phyloP scores from a whole-genome alignment of 768 basidiomycete species.

The Mycena alexandri region DNA sequence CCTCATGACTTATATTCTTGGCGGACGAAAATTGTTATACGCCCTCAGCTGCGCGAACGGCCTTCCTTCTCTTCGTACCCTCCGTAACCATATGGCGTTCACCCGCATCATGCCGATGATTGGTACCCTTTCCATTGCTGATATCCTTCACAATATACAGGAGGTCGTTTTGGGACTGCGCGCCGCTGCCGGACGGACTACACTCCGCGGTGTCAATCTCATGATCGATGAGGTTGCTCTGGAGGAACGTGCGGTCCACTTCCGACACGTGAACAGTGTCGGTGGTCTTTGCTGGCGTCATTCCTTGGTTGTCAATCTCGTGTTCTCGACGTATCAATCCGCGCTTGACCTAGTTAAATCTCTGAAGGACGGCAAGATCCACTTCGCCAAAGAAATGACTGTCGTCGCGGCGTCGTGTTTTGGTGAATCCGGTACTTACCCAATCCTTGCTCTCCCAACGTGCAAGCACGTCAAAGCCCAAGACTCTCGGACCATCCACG shows the following conservation, averaged over 20 bases:
- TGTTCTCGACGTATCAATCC: no score
- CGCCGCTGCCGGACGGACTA: neutral
- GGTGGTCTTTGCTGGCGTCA: no score
- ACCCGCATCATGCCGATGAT: conserved; percentile 22
- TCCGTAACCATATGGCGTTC: conserved; percentile 9
- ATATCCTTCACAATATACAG: conserved; percentile 31
- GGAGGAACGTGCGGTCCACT: conserved; percentile 25
- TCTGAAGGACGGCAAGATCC: conserved; percentile 1
- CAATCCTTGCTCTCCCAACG: no score
- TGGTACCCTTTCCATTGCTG: conserved; percentile 4
- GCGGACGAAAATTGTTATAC: conserved; percentile 27
- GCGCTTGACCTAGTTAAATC: no score
- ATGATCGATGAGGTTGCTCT: conserved; percentile 33
- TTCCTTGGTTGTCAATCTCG: no score
- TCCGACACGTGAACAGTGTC: no score
- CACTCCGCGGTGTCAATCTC: conserved; percentile 25
- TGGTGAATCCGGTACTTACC: conserved; percentile 13
- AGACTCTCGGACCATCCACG: conserved; percentile 5
- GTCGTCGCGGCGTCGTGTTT: conserved; percentile 28
- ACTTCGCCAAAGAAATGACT: conserved; percentile 35
- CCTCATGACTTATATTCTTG: no score
- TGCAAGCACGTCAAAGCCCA: conserved; percentile 23
- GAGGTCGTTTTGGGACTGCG: conserved; percentile 20
- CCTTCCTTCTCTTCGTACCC: conserved; percentile 33
- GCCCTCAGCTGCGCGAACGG: conserved; percentile 27